Evolutionary conservation across 257 asterid genomes (phyloP), one percentile per base, ranked within the genome.

Genomic region (Penstemon davidsonii): DNA sequence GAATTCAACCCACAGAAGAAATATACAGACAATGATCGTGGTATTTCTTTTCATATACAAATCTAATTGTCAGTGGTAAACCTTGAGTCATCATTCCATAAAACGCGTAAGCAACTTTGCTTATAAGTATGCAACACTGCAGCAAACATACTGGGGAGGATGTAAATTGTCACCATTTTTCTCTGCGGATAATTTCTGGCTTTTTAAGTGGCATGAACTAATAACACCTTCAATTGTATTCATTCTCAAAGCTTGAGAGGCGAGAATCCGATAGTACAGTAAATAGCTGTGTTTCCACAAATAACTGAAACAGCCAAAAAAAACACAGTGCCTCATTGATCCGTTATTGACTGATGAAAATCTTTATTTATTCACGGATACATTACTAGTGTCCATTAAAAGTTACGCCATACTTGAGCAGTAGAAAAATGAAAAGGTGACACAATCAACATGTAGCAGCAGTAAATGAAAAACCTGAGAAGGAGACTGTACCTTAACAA

Each of bases 221-320:
- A 13, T 10, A 12, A 42, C 33, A 46, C 43, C 9, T 51, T 59
- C 18, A 46, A 3, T 44, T 25, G 62, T 72, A 75, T 55, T 79
- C 92, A 2, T 83, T 77, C 83, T 92, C 96, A 12, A 50, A 79
- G 84, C 78, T 80, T 49, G 91, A 72, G 37, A 89, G 89, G 55
- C 84, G 89, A 61, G 76, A 81, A 71, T 92, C 98, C 3, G 96
- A 83, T 72, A 92, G 74, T 56, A 92, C 88, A 2, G 82, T 70
- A 75, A 92, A 92, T 64, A 86, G 69, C 62, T 92, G 98, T 53
- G 98, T 89, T 66, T 92, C 98, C 55, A 92, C 91, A 70, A 92
- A 82, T 41, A 84, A 69, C 98, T 92, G 96, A 84, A 84, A 43
- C 69, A 72, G 40, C 18, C 67, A 60, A 70, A 69, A 11, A 18